Evolutionary conservation across 805 yeast species (phyloP).

Genomic region (Candida xiaguanensis): DNA sequence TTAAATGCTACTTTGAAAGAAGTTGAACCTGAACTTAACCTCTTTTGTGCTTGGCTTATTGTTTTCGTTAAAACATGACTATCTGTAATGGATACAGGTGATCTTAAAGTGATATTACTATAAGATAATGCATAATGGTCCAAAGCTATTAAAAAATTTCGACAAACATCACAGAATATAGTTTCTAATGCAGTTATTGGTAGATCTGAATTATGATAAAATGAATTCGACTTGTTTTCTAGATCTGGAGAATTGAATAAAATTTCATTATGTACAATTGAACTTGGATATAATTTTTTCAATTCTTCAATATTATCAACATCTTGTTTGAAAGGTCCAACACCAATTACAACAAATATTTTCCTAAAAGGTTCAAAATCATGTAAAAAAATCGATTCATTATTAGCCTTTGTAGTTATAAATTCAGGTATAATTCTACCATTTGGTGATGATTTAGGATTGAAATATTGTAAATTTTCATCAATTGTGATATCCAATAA

Average conservation of each 20-base stretch:
- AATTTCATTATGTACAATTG: slow-evolving; percentile 52
- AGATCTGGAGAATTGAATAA: slow-evolving; percentile 47
- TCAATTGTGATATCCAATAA: slow-evolving; percentile 73
- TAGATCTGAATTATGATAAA: slow-evolving; percentile 23
- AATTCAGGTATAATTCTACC: slow-evolving; percentile 69
- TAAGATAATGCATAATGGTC: slow-evolving; percentile 70
- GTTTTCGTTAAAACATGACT: slow-evolving; percentile 42
- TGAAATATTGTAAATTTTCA: slow-evolving; percentile 47
- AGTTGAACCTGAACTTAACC: slow-evolving; percentile 38
- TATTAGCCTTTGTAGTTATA: slow-evolving; percentile 42
- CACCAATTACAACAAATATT: slow-evolving; percentile 56
- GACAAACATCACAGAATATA: slow-evolving; percentile 67
- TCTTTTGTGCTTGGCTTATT: slow-evolving; percentile 39
- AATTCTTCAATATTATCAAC: slow-evolving; percentile 22
- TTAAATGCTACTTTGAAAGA: slow-evolving; percentile 31
- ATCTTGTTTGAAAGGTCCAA: slow-evolving; percentile 29
- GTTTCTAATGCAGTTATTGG: slow-evolving; percentile 48
- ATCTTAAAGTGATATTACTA: slow-evolving; percentile 74
- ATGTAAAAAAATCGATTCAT: slow-evolving; percentile 63
- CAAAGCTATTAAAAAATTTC: slow-evolving; percentile 58
- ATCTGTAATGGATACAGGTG: slow-evolving; percentile 67
- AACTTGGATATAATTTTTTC: slow-evolving; percentile 43
- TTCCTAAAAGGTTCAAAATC: slow-evolving; percentile 91
- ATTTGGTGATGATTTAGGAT: slow-evolving; percentile 80
- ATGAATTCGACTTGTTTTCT: slow-evolving; percentile 14